Evolutionary conservation across 2,329 filamentous ascomycete species (phyloP).

Genomic region (Clonostachys sp.): DNA sequence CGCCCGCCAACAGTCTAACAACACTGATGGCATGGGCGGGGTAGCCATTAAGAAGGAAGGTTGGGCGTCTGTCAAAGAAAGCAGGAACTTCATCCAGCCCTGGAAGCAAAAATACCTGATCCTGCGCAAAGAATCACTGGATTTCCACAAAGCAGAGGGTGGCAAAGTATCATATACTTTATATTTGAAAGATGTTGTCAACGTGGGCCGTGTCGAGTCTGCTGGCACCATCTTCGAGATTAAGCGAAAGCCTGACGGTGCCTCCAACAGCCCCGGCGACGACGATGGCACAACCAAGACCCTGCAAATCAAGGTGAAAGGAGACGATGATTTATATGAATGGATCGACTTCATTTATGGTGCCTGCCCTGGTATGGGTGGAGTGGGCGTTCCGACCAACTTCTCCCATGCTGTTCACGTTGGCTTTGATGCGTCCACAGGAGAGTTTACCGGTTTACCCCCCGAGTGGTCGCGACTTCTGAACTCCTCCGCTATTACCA

Average conservation of each 20-base stretch:
- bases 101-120: constrained; percentile 94
- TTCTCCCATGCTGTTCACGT: constrained; percentile 97
- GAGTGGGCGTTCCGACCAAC: constrained; percentile 97
- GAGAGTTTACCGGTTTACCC: constrained; percentile 90
- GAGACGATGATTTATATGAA: constrained; percentile 94
- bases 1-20: constrained; percentile 55
- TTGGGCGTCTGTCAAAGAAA: constrained; percentile 85
- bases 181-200: constrained; percentile 79
- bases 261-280: constrained; percentile 67
- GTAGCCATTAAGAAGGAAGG: constrained; percentile 76
- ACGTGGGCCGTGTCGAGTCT: constrained; percentile 86
- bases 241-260: constrained; percentile 66
- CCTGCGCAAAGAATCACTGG: constrained; percentile 85
- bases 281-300: constrained; percentile 79
- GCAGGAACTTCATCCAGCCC: constrained; percentile 74
- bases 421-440: constrained; percentile 91
- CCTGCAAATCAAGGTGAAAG: constrained; percentile 89
- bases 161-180: constrained; percentile 86
- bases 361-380: constrained; percentile 93
- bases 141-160: constrained; percentile 89
- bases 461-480: constrained; percentile 96
- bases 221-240: constrained; percentile 93
- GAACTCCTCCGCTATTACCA: constrained; percentile 94
- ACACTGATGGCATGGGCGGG: constrained; percentile 60
- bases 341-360: constrained; percentile 99